Evolutionary conservation across 768 basidiomycete species (phyloP).

Genomic region (Cystofilobasidium ferigula): DNA sequence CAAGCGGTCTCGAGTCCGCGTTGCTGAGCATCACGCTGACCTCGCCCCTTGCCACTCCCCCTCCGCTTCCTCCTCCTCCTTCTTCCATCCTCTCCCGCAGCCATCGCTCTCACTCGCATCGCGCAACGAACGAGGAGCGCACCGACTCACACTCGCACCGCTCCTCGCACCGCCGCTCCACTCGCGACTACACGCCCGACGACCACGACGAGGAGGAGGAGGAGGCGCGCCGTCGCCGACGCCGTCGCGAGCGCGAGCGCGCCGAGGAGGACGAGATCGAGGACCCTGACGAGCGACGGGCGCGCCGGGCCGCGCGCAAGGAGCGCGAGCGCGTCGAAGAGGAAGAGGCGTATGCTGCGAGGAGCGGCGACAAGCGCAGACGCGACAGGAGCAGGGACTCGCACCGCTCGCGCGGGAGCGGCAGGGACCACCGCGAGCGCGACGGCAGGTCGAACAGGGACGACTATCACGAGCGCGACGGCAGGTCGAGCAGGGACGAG

Average conservation of each 20-base stretch:
- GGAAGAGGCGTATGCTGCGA: conserved; percentile 14
- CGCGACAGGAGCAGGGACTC: conserved; percentile 15
- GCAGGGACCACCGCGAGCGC: conserved; percentile 12
- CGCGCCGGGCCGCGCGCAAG: conserved; percentile 18
- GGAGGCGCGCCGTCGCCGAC: conserved; percentile 34
- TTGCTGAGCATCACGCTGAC: background rate
- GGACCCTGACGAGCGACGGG: conserved; percentile 25
- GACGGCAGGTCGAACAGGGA: conserved; percentile 3
- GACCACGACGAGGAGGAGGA: conserved; percentile 20
- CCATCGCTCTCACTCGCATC: conserved; percentile 3
- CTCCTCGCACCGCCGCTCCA: conserved; percentile 3
- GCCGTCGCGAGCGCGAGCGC: conserved; percentile 57
- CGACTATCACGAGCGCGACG: background rate
- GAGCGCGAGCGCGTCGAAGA: conserved; percentile 9
- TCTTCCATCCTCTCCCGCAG: background rate
- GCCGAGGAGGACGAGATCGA: conserved; percentile 27
- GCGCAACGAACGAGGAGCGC: background rate
- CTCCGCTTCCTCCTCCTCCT: background rate
- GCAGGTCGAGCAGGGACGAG: conserved; percentile 1
- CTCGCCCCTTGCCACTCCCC: background rate
- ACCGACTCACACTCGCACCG: background rate
- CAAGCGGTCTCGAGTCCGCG: too few species aligned
- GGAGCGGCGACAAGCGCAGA: background rate
- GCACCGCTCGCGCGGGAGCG: conserved; percentile 7
- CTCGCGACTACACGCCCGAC: background rate